A percentile compares a stretch with the other conserved stretches of the same genome.
These are phyloP conservation scores for Butyriboletus appendiculatus DNA, from an alignment of 1,284 basidiomycete species.

Conservation along the genomic window DNA sequence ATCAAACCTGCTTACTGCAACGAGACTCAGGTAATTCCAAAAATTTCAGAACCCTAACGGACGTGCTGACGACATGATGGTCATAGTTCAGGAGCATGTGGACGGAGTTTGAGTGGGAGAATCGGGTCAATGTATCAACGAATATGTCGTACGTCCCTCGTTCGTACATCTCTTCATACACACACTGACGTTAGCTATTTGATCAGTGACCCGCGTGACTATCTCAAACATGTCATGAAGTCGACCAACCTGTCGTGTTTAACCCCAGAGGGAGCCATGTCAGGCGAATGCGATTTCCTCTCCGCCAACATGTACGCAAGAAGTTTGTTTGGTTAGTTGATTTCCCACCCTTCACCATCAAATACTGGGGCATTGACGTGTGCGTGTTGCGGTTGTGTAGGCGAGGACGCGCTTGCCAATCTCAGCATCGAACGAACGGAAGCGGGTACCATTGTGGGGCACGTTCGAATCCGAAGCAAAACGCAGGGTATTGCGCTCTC, in stretches of 20 bases:
- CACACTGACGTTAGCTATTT: neutral
- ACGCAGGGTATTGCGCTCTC: constrained; percentile 95
- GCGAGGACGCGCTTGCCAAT: constrained; percentile 97
- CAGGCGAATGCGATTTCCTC: constrained; percentile 83
- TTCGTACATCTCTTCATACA: neutral
- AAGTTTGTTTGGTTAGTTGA: constrained; percentile 64
- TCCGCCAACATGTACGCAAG: constrained; percentile 84
- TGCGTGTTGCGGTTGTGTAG: constrained; percentile 38
- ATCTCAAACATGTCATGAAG: constrained; percentile 80
- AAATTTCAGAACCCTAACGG: neutral
- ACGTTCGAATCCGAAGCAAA: constrained; percentile 92
- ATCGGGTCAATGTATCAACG: constrained; percentile 84
- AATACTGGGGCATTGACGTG: no score
- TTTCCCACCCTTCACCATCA: neutral
- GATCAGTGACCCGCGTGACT: constrained; percentile 63
- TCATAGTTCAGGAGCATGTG: constrained; percentile 87
- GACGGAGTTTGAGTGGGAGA: constrained; percentile 94
- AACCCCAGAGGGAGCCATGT: constrained; percentile 80
- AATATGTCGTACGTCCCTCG: constrained; percentile 53
- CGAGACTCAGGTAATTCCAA: constrained; percentile 78
- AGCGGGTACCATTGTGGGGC: constrained; percentile 79
- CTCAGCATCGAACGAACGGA: constrained; percentile 92
- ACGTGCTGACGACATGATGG: constrained; percentile 2
- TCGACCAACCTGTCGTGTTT: constrained; percentile 87
- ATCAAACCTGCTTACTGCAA: constrained; percentile 97